Conservation (phyloP, 768 basidiomycete genomes). For the Hemileccinum rubropunctum region DNA sequence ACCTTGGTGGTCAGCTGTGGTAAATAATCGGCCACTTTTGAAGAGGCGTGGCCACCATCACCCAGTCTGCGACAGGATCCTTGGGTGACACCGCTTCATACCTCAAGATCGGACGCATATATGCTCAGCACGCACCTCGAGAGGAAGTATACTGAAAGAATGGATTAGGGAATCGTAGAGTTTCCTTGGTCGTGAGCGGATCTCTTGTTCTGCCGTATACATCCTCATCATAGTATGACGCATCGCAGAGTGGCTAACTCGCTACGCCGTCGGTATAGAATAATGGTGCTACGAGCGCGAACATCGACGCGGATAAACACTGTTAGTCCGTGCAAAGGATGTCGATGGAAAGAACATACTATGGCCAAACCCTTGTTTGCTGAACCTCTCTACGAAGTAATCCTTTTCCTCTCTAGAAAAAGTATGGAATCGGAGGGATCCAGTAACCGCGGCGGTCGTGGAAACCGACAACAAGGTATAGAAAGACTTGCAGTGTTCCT, state of each 20-base stretch:
- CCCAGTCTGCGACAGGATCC: slow-evolving; percentile 49
- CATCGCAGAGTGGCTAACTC: not conserved
- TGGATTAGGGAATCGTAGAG: slow-evolving; percentile 41
- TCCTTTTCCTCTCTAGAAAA: slow-evolving; percentile 61
- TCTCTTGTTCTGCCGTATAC: slow-evolving; percentile 36
- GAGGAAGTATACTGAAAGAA: slow-evolving; percentile 41
- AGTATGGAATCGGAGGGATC: slow-evolving; percentile 63
- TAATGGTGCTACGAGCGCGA: slow-evolving; percentile 46
- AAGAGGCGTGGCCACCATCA: slow-evolving; percentile 23
- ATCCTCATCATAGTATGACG: not conserved
- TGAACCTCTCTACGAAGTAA: slow-evolving; percentile 65
- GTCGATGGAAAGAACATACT: slow-evolving; percentile 42
- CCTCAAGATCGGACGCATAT: not conserved
- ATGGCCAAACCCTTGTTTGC: slow-evolving; percentile 53
- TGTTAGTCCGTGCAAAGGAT: not conserved
- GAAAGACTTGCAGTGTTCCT: slow-evolving; percentile 42
- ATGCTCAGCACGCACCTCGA: slow-evolving; percentile 26
- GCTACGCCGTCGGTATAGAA: slow-evolving; percentile 60
- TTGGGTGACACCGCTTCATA: slow-evolving; percentile 8
- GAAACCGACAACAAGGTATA: not conserved
- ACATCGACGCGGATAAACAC: not conserved
- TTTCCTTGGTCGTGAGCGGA: slow-evolving; percentile 41
- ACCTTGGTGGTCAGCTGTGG: slow-evolving; percentile 37
- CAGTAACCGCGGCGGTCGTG: slow-evolving; percentile 18
- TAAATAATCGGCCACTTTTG: slow-evolving; percentile 31